These are phyloP conservation scores for Acephala macrosclerotiorum DNA, from an alignment of 2,329 filamentous ascomycete species.

Conservation along the genomic window DNA sequence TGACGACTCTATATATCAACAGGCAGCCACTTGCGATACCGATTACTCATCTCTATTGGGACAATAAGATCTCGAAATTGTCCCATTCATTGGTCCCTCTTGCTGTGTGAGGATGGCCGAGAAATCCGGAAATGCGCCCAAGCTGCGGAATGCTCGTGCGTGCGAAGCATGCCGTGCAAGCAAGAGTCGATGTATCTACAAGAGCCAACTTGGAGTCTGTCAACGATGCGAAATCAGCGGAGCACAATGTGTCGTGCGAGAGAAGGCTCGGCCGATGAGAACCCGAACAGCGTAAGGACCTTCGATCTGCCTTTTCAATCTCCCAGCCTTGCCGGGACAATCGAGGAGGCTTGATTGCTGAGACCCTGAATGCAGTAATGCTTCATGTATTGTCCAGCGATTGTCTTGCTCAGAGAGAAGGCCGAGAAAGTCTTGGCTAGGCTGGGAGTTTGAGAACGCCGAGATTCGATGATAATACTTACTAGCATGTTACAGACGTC, in stretches of 20 bases:
- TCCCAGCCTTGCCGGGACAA: no score
- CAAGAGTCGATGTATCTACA: conserved; percentile 41
- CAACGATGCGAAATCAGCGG: conserved; percentile 39
- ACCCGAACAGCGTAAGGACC: conserved; percentile 29
- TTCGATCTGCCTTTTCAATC: no score
- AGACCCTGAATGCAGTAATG: no score
- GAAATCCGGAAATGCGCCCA: conserved; percentile 19
- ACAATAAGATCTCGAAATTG: no score
- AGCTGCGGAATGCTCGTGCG: conserved; percentile 41
- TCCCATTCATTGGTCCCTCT: neutral
- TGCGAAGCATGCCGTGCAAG: conserved; percentile 42
- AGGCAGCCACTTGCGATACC: neutral
- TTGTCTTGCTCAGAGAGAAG: no score
- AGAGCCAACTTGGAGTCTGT: conserved; percentile 31
- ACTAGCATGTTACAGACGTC: neutral
- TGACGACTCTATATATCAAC: neutral
- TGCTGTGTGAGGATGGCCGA: conserved; percentile 16
- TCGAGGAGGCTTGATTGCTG: no score
- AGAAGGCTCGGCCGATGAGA: conserved; percentile 41
- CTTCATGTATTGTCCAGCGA: no score
- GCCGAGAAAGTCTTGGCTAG: no score
- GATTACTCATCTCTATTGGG: neutral
- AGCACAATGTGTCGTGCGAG: conserved; percentile 37
- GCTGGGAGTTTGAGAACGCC: neutral
- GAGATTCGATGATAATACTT: neutral